Evolutionary conservation across 345 rosid genomes (phyloP), one percentile per base, ranked within the genome.

Genomic region (Arabidopsis suecica): DNA sequence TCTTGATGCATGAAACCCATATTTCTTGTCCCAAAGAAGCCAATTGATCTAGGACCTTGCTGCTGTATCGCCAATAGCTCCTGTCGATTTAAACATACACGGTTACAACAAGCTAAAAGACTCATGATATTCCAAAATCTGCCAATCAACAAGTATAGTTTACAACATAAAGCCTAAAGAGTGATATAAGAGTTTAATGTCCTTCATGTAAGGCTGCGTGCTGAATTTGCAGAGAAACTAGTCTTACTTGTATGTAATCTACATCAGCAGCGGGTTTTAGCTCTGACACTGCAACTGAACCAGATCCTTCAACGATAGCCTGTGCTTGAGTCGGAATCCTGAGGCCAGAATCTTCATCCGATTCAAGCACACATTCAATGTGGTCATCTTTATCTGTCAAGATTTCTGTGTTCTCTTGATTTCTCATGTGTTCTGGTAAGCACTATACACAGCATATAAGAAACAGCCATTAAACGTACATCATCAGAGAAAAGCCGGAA

Each of bases 1-100:
- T 95, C 89, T 81, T 95, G 99, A 84, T 95, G 99, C 97, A 95
- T 87, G 86, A 95, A 95, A 58, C 97, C 99, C 99, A 95, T 95
- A 67, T 95, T 95, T 69, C 97, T 79, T 2, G 97, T 92, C 40
- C 99, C 99, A 72, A 95, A 95, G 80, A 95, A 95, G 65, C 99
- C 97, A 77, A 95, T 95, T 54, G 89, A 67, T 83, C 99, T 85
- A 65, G 99, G 99, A 67, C 99, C 97, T 84, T 95, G 99, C 76
- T 95, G 97, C 74, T 95, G 99, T 80, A 95, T 95, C 61, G 99
- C 99, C 81, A 95, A 78, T 72, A 95, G 77, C 76, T 95, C 99
- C 99, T 95, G 87, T 84, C 0, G 44, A 53, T 68, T 41, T 5
- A 41, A 16, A 65, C 66, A 78, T 42, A 50, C 8, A 51, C 4